These are phyloP conservation scores for Termitomyces sp. DNA, from an alignment of 768 basidiomycete genomes.

Conservation along the genomic window DNA sequence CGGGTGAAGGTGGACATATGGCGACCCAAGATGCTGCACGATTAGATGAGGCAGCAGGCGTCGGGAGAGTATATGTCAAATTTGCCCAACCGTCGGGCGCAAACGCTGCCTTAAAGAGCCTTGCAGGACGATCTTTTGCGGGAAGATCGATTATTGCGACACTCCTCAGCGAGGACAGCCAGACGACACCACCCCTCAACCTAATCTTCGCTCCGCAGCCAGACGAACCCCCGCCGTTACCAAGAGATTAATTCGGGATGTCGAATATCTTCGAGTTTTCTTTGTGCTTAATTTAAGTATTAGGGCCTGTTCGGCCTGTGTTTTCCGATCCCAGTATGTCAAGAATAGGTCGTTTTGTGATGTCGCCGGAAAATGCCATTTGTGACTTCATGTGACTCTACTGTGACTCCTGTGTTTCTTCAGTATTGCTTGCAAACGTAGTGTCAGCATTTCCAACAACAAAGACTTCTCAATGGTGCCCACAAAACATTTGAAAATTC, in stretches of 20 bases:
- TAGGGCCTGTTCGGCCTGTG: too few species aligned
- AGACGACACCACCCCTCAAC: slow-evolving; percentile 77
- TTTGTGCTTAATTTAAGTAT: not conserved
- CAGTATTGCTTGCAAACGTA: too few species aligned
- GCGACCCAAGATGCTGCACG: slow-evolving; percentile 62
- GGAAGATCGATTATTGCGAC: slow-evolving; percentile 87
- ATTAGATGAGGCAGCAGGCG: slow-evolving; percentile 84
- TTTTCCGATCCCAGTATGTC: too few species aligned
- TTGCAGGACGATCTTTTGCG: slow-evolving; percentile 87
- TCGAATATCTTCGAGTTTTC: not conserved
- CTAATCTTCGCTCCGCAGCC: slow-evolving; percentile 83
- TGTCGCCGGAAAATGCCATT: too few species aligned
- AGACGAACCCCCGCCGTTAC: slow-evolving; percentile 75
- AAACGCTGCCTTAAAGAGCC: slow-evolving; percentile 66
- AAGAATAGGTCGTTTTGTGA: too few species aligned
- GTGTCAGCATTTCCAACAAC: too few species aligned
- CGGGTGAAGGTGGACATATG: slow-evolving; percentile 54
- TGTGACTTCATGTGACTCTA: too few species aligned
- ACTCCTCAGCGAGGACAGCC: slow-evolving; percentile 75
- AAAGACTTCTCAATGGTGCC: too few species aligned
- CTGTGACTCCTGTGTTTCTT: too few species aligned
- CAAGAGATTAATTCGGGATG: slow-evolving; percentile 22
- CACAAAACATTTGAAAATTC: too few species aligned
- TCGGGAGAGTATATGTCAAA: slow-evolving; percentile 95
- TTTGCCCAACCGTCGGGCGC: slow-evolving; percentile 62